Percentiles rank a stretch among this genome's conserved stretches.
These are phyloP conservation scores for Leishmania aethiopica DNA, from an alignment of 208 protist genomes.

Conservation along the genomic window DNA sequence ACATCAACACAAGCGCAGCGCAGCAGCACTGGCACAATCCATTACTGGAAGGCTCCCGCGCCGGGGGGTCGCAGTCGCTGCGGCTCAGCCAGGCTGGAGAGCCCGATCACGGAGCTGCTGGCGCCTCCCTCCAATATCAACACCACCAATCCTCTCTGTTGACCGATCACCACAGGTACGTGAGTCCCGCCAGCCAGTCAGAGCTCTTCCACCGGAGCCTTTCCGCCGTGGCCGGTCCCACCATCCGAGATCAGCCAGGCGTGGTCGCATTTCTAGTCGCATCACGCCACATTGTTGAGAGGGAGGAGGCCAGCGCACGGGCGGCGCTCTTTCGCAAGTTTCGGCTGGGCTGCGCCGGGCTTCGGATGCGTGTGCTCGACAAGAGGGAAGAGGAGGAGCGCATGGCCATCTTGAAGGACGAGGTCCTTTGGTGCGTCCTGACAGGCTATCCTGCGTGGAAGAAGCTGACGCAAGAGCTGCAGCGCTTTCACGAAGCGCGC, in stretches of 20 bases:
- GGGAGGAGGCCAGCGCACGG: slow-evolving; percentile 29
- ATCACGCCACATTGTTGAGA: slow-evolving; percentile 17
- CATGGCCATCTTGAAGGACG: slow-evolving; percentile 39
- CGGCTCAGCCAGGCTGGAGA: not conserved
- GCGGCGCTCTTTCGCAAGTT: slow-evolving; percentile 21
- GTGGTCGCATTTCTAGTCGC: slow-evolving; percentile 26
- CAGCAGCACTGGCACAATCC: not conserved
- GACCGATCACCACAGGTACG: not conserved
- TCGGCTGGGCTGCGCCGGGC: not conserved
- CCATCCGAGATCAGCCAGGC: slow-evolving; percentile 22
- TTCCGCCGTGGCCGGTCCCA: not conserved
- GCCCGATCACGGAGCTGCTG: not conserved
- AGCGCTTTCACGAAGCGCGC: not conserved
- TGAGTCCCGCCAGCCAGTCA: not conserved
- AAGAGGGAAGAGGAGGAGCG: slow-evolving; percentile 37
- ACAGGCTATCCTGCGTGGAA: slow-evolving; percentile 26
- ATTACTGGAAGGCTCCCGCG: not conserved
- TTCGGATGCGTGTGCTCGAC: slow-evolving; percentile 21
- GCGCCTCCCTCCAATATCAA: not conserved
- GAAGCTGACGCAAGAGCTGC: slow-evolving; percentile 20
- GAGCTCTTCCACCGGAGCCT: not conserved
- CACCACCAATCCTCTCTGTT: not conserved
- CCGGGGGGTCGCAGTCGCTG: not conserved
- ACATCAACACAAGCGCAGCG: not conserved
- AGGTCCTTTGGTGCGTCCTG: slow-evolving; percentile 41